These are phyloP conservation scores for Gaeumannomyces sp. DNA, from an alignment of 2,329 filamentous ascomycete genomes.

Conservation along the genomic window DNA sequence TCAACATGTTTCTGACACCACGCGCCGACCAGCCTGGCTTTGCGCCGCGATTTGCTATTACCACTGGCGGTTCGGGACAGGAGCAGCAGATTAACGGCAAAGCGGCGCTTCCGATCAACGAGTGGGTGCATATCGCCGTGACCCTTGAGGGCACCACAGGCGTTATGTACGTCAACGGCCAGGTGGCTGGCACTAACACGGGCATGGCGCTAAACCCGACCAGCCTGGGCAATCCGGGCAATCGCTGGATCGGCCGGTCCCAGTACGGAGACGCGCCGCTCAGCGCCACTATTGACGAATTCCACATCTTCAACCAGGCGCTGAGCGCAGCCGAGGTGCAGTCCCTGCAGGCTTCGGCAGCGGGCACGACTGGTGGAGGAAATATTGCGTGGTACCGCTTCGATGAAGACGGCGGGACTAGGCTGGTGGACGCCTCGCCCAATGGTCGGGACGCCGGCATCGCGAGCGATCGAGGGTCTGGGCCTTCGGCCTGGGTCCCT, in stretches of 20 bases:
- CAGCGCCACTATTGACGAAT: conserved; percentile 18
- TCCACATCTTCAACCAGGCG: conserved; percentile 18
- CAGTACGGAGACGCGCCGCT: conserved; percentile 15
- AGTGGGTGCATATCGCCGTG: conserved; percentile 18
- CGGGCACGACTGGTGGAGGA: conserved; percentile 15
- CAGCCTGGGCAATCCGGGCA: conserved; percentile 16
- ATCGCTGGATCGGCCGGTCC: conserved; percentile 19
- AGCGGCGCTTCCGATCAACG: conserved; percentile 9
- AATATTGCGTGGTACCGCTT: conserved; percentile 20
- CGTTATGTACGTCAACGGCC: conserved; percentile 16
- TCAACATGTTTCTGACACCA: conserved; percentile 19
- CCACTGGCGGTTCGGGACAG: conserved; percentile 14
- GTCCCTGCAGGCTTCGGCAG: conserved; percentile 15
- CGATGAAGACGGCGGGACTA: conserved; percentile 15
- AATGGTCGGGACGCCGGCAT: conserved; percentile 11
- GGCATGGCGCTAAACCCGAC: conserved; percentile 15
- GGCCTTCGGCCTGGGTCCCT: conserved; percentile 21
- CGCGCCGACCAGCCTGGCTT: conserved; percentile 9
- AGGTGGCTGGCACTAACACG: conserved; percentile 14
- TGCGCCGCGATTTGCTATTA: conserved; percentile 17
- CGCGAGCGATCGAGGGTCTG: conserved; percentile 12
- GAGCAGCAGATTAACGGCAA: conserved; percentile 17
- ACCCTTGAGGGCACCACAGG: conserved; percentile 14
- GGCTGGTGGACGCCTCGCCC: conserved; percentile 15
- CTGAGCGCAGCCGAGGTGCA: conserved; percentile 15